These are phyloP conservation scores for Taphrina betulina DNA, from an alignment of 1,139 yeast species.

Conservation along the genomic window DNA sequence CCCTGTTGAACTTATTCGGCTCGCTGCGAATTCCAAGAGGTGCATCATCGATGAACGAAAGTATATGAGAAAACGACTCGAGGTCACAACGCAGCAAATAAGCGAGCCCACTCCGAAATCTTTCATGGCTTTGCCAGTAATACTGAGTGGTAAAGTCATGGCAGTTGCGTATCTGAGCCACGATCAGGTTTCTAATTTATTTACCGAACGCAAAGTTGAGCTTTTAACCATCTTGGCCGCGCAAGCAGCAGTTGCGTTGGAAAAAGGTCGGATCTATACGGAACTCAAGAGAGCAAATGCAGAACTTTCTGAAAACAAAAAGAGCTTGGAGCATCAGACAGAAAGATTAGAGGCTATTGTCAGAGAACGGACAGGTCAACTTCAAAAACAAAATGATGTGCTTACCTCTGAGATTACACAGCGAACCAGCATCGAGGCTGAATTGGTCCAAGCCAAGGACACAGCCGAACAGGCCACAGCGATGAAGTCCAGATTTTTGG, in stretches of 20 bases:
- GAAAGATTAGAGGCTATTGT: constrained; percentile 17
- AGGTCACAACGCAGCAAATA: constrained; percentile 4
- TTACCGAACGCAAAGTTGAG: constrained; percentile 32
- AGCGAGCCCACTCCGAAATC: constrained; percentile 17
- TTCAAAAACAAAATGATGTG: constrained; percentile 11
- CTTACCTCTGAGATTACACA: constrained; percentile 10
- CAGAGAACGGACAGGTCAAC: constrained; percentile 14
- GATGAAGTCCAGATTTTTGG: constrained; percentile 80
- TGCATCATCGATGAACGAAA: constrained; percentile 33
- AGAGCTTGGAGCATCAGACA: constrained; percentile 6
- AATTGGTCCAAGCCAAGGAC: constrained; percentile 42
- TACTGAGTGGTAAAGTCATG: constrained; percentile 13
- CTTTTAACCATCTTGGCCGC: constrained; percentile 36
- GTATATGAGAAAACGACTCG: constrained; percentile 29
- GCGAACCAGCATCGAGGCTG: constrained; percentile 40
- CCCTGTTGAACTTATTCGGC: constrained; percentile 34
- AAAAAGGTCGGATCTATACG: constrained; percentile 34
- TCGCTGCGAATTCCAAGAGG: constrained; percentile 35
- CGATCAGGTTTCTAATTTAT: constrained; percentile 34
- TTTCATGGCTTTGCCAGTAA: constrained; percentile 25
- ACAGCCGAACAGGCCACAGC: constrained; percentile 34
- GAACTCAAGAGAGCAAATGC: constrained; percentile 17
- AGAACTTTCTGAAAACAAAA: constrained; percentile 5
- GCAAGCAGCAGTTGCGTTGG: constrained; percentile 38
- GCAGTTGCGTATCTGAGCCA: constrained; percentile 39